Evolutionary conservation across 2,329 filamentous ascomycete genomes (phyloP), one percentile per base, ranked within the genome.

Genomic region (Diaporthe capsici): DNA sequence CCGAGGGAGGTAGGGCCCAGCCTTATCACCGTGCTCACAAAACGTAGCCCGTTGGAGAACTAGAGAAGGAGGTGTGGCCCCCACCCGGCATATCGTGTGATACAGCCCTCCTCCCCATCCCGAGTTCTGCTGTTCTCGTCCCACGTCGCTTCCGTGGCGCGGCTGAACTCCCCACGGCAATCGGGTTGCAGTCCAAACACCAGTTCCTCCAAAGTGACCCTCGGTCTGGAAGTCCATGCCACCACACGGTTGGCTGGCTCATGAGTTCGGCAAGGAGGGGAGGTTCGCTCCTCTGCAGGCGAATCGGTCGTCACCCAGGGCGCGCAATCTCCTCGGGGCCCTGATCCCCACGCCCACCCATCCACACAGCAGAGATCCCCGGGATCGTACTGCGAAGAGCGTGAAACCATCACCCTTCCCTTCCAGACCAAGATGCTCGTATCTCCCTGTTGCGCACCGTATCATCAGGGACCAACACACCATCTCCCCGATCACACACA

Each of bases 1-100:
- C 47, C 65, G 63, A 34, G 6, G 9, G 31, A 34, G n/a, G n/a
- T n/a, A n/a, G 60, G 17, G 28, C 61, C 44, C 44, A 67, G 63
- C 63, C 63, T 67, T 37, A 47, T 51, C 63, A 17, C 57, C 17
- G 28, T n/a, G 39, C 63, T 39, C 20, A 22, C 63, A 68, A 68
- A 25, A 68, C 47, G 28, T 51, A 51, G 63, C 47, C 51, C 47
- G 63, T 68, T 68, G 63, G 63, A 68, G 63, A 68, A 68, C 25
- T 39, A 2, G 12, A 34, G 6, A 20, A 25, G 44, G 51, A 25
- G 44, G 63, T 37, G 47, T 39, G 47, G 31, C 31, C 47, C 65
- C 44, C 63, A 67, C 47, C 31, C 63, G 63, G 63, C 63, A 68
- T 6, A 37, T 65, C 42, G 57, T n/a, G 47, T 68, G 63, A 53